A percentile compares a stretch with the other conserved stretches of the same genome.
These are phyloP conservation scores for Astrothelium subdiscretum DNA, from an alignment of 495 filamentous ascomycete genomes.

Conservation along the genomic window DNA sequence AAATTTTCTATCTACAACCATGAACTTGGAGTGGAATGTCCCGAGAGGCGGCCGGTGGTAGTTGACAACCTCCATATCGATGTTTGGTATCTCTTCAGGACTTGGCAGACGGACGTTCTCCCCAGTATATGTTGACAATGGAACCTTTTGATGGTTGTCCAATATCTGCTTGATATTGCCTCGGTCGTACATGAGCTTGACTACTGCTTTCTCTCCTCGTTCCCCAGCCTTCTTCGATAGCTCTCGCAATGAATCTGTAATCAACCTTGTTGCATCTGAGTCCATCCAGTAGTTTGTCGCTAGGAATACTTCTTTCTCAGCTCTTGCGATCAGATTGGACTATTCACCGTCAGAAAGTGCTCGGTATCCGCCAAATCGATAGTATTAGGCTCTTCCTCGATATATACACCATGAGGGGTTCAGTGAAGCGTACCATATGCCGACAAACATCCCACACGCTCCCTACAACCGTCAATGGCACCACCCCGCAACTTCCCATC, in stretches of 20 bases:
- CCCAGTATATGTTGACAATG: constrained; percentile 44
- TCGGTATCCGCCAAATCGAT: not conserved
- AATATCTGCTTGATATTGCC: constrained; percentile 52
- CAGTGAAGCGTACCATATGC: constrained; percentile 37
- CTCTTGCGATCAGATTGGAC: constrained; percentile 61
- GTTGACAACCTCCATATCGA: constrained; percentile 64
- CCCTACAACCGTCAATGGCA: constrained; percentile 59
- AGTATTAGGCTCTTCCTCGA: not conserved
- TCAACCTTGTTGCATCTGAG: constrained; percentile 50
- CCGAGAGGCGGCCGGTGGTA: constrained; percentile 62
- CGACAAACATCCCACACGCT: constrained; percentile 57
- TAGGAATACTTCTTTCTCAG: constrained; percentile 59
- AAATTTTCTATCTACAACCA: constrained; percentile 59
- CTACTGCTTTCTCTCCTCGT: constrained; percentile 44
- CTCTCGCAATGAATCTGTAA: constrained; percentile 58
- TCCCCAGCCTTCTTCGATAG: constrained; percentile 52
- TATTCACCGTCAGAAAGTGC: not conserved
- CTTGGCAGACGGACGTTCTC: constrained; percentile 47
- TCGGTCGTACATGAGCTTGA: constrained; percentile 68
- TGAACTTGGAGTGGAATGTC: constrained; percentile 68
- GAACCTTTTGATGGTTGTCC: constrained; percentile 50
- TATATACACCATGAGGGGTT: not conserved
- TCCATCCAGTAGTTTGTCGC: constrained; percentile 67
- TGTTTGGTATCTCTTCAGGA: constrained; percentile 51
- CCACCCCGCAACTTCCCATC: constrained; percentile 55